Evolutionary conservation across 768 basidiomycete genomes (phyloP).

Genomic region (Amyloporia xantha): DNA sequence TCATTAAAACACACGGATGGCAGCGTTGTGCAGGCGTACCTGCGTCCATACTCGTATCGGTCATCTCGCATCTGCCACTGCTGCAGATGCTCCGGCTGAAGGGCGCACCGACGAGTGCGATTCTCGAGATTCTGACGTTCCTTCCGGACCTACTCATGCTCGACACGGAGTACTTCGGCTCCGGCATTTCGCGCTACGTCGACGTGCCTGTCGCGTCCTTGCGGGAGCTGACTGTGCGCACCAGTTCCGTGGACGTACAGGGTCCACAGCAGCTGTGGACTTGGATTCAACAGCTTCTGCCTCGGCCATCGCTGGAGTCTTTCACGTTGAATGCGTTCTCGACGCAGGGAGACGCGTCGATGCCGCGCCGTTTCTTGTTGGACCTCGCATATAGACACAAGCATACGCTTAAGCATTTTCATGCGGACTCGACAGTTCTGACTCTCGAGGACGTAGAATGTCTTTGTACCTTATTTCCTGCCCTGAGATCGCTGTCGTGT

Average conservation of each 20-base stretch:
- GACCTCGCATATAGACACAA: slow-evolving; percentile 41
- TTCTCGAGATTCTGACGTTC: slow-evolving; percentile 50
- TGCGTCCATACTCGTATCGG: slow-evolving; percentile 52
- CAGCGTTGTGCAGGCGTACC: slow-evolving; percentile 57
- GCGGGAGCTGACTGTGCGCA: slow-evolving; percentile 45
- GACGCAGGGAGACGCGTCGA: slow-evolving; percentile 31
- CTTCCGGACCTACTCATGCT: slow-evolving; percentile 53
- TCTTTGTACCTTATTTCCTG: slow-evolving; percentile 36
- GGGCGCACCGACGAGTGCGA: slow-evolving; percentile 51
- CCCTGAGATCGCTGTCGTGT: slow-evolving; percentile 43
- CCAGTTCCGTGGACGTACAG: slow-evolving; percentile 41
- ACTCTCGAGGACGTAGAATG: slow-evolving; percentile 38
- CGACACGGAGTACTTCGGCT: slow-evolving; percentile 56
- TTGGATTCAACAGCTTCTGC: slow-evolving; percentile 47
- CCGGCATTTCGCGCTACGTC: slow-evolving; percentile 22
- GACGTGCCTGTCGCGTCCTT: slow-evolving; percentile 20
- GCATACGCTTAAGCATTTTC: slow-evolving; percentile 37
- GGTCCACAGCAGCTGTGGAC: slow-evolving; percentile 45
- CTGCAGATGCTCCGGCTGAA: slow-evolving; percentile 55
- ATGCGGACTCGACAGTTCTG: slow-evolving; percentile 36
- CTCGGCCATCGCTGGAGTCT: slow-evolving; percentile 41
- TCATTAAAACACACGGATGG: no score
- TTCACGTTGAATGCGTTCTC: slow-evolving; percentile 40
- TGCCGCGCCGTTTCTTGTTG: slow-evolving; percentile 46
- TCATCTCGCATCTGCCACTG: slow-evolving; percentile 53